A percentile compares a stretch with the other conserved stretches of the same genome.
These are phyloP conservation scores for Amoebophrya sp. DNA, from an alignment of 169 alveolate species.

Conservation along the genomic window DNA sequence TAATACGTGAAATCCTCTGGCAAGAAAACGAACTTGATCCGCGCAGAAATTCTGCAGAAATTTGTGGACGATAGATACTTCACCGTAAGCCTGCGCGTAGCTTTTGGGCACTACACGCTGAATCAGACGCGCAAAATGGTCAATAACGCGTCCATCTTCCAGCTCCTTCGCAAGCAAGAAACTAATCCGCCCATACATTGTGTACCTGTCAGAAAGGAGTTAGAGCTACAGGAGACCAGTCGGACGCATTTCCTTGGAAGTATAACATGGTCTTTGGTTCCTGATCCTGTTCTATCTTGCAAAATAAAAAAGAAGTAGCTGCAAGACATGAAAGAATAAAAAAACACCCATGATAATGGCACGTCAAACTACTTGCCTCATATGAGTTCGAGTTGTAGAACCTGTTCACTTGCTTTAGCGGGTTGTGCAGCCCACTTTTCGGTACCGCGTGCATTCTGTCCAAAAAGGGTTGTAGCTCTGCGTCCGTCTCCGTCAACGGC, in stretches of 20 bases:
- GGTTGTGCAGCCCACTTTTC: conserved; percentile 72
- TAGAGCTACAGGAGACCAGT: background rate
- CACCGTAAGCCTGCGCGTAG: conserved; percentile 63
- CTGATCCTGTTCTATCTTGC: background rate
- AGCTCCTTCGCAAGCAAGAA: conserved; percentile 27
- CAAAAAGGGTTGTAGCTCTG: conserved; percentile 52
- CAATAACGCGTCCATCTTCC: conserved; percentile 55
- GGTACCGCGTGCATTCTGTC: conserved; percentile 48
- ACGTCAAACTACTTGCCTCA: background rate
- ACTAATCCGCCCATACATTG: background rate
- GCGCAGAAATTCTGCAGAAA: conserved; percentile 75
- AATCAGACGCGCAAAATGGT: conserved; percentile 57
- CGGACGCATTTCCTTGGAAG: background rate
- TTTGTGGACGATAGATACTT: conserved; percentile 58
- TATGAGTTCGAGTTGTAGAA: background rate
- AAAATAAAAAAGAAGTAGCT: too few species aligned
- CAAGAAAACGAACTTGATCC: conserved; percentile 61
- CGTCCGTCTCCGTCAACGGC: background rate
- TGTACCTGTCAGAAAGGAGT: background rate
- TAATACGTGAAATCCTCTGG: conserved; percentile 52
- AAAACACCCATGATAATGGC: background rate
- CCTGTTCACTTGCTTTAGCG: conserved; percentile 67
- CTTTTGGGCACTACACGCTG: conserved; percentile 67
- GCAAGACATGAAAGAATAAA: background rate
- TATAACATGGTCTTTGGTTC: background rate